phyloP scores from a whole-genome alignment of 2,329 filamentous ascomycete species.

The Pseudogymnoascus sp. region DNA sequence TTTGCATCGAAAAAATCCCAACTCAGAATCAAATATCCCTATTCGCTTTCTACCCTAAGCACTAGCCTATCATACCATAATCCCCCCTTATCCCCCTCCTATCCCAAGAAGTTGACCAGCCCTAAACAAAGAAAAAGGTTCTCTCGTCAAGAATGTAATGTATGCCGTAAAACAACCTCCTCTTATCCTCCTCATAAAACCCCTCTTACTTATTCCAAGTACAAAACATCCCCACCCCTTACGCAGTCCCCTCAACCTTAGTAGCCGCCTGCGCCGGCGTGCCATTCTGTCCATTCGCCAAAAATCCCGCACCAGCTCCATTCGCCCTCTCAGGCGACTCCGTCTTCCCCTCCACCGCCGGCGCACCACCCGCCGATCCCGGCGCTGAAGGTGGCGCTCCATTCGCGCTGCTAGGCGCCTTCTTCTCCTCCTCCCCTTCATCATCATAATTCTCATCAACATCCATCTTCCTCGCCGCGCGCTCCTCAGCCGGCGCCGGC shows the following conservation, averaged over 20 bases:
- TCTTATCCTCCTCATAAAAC: not conserved
- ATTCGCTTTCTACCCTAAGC: not conserved
- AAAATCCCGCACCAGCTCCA: not conserved
- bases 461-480: constrained; percentile 87
- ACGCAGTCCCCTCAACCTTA: not conserved
- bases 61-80: not conserved
- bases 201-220: too few species aligned
- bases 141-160: not conserved
- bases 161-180: not conserved
- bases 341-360: not conserved
- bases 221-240: not conserved
- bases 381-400: not conserved
- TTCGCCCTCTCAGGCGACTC: not conserved
- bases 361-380: not conserved
- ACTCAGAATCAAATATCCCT: not conserved
- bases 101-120: not conserved
- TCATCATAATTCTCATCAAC: constrained; percentile 98
- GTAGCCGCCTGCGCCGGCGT: not conserved
- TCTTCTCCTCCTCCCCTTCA: constrained; percentile 74
- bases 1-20: not conserved
- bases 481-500: constrained; percentile 62
- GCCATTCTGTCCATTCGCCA: not conserved
- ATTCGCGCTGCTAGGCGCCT: constrained; percentile 29
- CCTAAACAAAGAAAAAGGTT: not conserved
- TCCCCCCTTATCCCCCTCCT: not conserved